phyloP scores from a whole-genome alignment of 2,329 filamentous ascomycete genomes.

The Ceratocystis variospora region DNA sequence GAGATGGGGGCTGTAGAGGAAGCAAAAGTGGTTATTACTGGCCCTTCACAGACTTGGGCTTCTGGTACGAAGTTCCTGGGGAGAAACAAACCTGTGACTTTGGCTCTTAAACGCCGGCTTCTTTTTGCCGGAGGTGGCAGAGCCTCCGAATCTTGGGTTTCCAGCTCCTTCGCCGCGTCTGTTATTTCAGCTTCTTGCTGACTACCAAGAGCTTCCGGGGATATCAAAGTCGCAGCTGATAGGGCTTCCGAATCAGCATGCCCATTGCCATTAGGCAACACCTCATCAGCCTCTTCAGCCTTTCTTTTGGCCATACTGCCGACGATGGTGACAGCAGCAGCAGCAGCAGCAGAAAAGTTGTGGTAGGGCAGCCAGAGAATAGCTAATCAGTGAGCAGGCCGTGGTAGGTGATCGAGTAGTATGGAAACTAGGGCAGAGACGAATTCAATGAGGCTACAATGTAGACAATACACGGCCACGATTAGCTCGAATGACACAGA shows the following conservation, averaged over 20 bases:
- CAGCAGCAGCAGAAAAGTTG: neutral
- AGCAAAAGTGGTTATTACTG: neutral
- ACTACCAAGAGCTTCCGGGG: neutral
- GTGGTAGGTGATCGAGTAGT: too few species aligned
- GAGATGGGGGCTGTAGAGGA: neutral
- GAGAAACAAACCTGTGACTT: neutral
- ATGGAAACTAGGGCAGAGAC: too few species aligned
- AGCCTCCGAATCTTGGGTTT: neutral
- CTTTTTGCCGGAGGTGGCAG: neutral
- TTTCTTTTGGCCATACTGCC: slow-evolving; percentile 1
- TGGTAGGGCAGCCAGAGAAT: neutral
- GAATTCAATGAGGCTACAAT: too few species aligned
- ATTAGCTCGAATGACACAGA: neutral
- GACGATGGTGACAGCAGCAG: neutral
- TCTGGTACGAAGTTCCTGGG: neutral
- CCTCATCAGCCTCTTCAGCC: neutral
- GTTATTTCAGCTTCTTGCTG: neutral
- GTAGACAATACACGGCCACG: neutral
- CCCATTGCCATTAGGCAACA: neutral
- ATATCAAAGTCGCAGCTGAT: neutral
- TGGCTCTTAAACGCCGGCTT: neutral
- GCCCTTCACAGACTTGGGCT: neutral
- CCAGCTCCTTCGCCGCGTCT: neutral
- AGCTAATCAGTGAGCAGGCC: too few species aligned
- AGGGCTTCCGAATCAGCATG: neutral